Evolutionary conservation across 306 rosid species (phyloP), one percentile per base, ranked within the genome.

Genomic region (Lablab purpureus): DNA sequence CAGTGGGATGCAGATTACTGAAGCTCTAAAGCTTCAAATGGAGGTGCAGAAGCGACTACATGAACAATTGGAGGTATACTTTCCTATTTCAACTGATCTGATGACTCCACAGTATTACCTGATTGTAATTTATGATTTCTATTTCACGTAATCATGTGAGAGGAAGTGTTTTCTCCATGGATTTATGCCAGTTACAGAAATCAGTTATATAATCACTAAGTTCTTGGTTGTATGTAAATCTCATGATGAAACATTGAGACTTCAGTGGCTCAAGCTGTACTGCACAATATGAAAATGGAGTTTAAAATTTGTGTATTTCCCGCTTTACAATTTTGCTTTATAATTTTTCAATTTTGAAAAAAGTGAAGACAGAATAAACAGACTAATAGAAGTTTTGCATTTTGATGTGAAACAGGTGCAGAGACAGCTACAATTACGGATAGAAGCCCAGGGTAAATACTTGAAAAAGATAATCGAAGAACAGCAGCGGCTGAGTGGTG

Each of bases 11-110:
- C 96, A 93, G 83, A 95, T 95, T 68, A 95, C 96, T 18, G 99
- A 95, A 83, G 97, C 99, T 30, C 87, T 95, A 63, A 95, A 93
- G 90, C 98, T 95, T 88, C 99, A 95, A 84, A 95, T 95, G 99
- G 99, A 95, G 85, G 99, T 95, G 71, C 99, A 95, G 87, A 95
- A 95, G 87, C 91, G 99, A 74, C 84, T 95, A 43, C 99, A 95
- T 79, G 99, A 95, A 80, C 99, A 95, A 88, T 83, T 95, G 85
- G 99, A 95, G 97, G 99, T 85, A 89, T 43, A 87, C 40, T 91
- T 79, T 82, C 23, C 60, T 74, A 46, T 17, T 23, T 28, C 60
- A 71, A 67, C 67, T 10, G 50, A 73, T 62, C 71, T 56, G 15
- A 73, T 49, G 73, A 49, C 73, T 82, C 19, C 45, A 30, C 67